Base-by-base conservation (phyloP, 2,329 filamentous ascomycete genomes). In the Fusarium staphyleae region DNA sequence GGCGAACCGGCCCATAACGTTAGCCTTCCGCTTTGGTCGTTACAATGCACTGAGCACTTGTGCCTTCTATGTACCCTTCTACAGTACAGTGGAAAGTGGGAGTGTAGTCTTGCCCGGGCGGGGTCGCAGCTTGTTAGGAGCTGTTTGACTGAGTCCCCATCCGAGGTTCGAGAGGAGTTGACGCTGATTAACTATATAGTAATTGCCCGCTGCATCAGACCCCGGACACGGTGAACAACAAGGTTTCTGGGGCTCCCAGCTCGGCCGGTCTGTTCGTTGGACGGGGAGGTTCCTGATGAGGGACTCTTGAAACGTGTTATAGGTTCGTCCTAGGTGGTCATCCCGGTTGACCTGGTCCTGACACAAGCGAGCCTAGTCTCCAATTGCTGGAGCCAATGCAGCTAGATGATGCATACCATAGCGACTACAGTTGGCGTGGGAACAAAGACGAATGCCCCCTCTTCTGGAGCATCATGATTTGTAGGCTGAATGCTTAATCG, bases 381-480 rank as follows among this genome's bases (percentile, higher is more conserved):
- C 15, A 48, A 46, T n/a, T 45, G 45, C 28, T 59, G 46, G 48
- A 50, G 34, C 43, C 45, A 36, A 63, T 63, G 60, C 52, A 63
- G 46, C 60, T 63, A 63, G 49, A 48, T 28, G 26, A 63, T 63
- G 60, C 56, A 63, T 63, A 49, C 60, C 60, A 63, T 63, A 57
- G 44, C 30, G 39, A 36, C 46, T 39, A 56, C 46, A 56, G 42
- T 51, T 60, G 43, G 36, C 26, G 32, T 26, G 40, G 29, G 54
- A 54, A 39, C n/a, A 37, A 19, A 39, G 35, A 49, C 44, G 18
- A 29, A 28, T 47, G 40, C 45, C 48, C 22, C 60, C 58, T 58
- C 60, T 18, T 40, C 33, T 39, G 22, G 42, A 34, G 36, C 29
- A 37, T 44, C 29, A 41, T 48, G 47, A 62, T 62, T 61, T 39